phyloP scores from a whole-genome alignment of 176 grass and related monocot species.

The Zea mays region DNA sequence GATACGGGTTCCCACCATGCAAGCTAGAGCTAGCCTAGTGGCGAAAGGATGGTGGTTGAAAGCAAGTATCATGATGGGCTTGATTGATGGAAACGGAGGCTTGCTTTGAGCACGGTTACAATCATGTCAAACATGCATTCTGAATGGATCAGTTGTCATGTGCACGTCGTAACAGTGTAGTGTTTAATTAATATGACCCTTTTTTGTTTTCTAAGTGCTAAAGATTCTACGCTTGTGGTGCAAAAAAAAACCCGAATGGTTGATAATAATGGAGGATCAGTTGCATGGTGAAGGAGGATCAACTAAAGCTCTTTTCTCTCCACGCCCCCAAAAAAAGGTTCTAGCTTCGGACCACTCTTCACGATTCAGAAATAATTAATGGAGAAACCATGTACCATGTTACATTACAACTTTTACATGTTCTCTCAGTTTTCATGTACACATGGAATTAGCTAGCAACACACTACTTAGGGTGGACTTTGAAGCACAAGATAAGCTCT shows the following conservation, averaged over 20 bases:
- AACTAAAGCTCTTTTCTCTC: slow-evolving; percentile 7
- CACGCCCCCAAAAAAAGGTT: neutral
- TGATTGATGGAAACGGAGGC: neutral
- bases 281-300: neutral
- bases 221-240: neutral
- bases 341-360: neutral
- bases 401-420: neutral
- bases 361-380: slow-evolving; percentile 11
- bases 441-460: neutral
- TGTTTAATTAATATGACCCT: neutral
- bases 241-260: neutral
- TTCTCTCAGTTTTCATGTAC: no score
- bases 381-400: neutral
- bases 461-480: neutral
- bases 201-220: neutral
- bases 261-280: neutral
- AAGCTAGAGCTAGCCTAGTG: neutral
- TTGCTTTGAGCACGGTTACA: neutral
- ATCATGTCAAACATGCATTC: slow-evolving; percentile 5
- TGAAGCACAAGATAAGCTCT: slow-evolving; percentile 6
- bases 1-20: neutral
- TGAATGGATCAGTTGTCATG: slow-evolving; percentile 2
- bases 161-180: neutral
- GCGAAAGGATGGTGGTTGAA: neutral
- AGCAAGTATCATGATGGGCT: neutral